These are phyloP conservation scores for Neoscytalidium dimidiatum DNA, from an alignment of 2,329 filamentous ascomycete genomes.

Conservation along the genomic window DNA sequence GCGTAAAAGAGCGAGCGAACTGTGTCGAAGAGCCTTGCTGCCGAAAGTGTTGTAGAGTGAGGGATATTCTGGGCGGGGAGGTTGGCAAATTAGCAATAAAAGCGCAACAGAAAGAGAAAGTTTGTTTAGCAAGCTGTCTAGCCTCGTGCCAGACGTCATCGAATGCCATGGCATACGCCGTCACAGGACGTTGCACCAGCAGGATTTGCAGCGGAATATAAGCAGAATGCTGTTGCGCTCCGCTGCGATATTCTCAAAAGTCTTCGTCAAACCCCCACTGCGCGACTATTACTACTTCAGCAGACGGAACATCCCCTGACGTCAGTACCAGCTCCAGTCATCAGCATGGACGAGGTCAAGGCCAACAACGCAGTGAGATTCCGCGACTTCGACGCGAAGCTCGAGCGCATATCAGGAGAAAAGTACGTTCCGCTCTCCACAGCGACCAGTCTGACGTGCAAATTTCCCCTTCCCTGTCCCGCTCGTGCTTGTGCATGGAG, in stretches of 20 bases:
- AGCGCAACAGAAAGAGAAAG: background rate
- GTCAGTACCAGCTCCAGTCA: background rate
- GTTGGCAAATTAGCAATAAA: slow-evolving; percentile 4
- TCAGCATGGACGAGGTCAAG: background rate
- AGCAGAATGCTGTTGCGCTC: background rate
- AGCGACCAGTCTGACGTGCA: background rate
- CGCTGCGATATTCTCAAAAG: background rate
- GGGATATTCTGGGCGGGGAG: background rate
- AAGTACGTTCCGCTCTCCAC: background rate
- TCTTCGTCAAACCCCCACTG: background rate
- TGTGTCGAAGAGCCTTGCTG: background rate
- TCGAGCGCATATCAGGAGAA: background rate
- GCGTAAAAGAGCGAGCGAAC: background rate
- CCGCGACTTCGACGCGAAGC: slow-evolving; percentile 2
- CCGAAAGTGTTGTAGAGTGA: background rate
- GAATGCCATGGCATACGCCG: background rate
- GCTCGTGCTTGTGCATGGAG: too few relatives aligned
- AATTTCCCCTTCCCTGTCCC: background rate
- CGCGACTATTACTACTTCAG: background rate
- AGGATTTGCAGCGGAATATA: background rate
- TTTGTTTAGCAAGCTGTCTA: background rate
- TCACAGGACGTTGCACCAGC: background rate
- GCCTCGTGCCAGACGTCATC: slow-evolving; percentile 6
- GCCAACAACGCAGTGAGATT: background rate
- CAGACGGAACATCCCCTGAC: background rate